Conservation (phyloP, 345 rosid species). For the Citrus unshiu region DNA sequence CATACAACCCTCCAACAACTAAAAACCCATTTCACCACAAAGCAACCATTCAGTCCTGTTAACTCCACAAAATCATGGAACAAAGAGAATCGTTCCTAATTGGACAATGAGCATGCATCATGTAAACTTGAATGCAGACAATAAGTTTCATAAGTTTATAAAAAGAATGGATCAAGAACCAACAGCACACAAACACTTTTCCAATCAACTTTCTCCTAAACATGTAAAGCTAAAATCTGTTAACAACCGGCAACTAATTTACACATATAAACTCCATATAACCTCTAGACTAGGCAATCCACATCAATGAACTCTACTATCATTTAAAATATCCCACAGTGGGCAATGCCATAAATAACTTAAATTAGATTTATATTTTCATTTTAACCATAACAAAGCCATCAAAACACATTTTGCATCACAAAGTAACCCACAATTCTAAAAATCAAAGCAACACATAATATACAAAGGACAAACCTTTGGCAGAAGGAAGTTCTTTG, state of each 20-base stretch:
- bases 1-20: neutral
- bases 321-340: neutral
- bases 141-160: neutral
- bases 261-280: neutral
- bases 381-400: constrained; percentile 1
- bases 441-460: neutral
- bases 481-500: constrained; percentile 81
- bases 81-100: neutral
- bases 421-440: neutral
- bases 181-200: neutral
- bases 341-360: neutral
- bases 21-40: neutral
- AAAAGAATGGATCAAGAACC: neutral
- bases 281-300: neutral
- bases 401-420: neutral
- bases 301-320: neutral
- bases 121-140: neutral
- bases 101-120: neutral
- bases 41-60: neutral
- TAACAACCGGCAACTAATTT: neutral
- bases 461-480: constrained; percentile 38
- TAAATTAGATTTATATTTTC: neutral
- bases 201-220: neutral
- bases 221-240: neutral
- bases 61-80: neutral